Percentiles rank a stretch among this genome's conserved stretches.
Evolutionary conservation across 495 filamentous ascomycete genomes (phyloP).

Genomic region (Podospora comata): DNA sequence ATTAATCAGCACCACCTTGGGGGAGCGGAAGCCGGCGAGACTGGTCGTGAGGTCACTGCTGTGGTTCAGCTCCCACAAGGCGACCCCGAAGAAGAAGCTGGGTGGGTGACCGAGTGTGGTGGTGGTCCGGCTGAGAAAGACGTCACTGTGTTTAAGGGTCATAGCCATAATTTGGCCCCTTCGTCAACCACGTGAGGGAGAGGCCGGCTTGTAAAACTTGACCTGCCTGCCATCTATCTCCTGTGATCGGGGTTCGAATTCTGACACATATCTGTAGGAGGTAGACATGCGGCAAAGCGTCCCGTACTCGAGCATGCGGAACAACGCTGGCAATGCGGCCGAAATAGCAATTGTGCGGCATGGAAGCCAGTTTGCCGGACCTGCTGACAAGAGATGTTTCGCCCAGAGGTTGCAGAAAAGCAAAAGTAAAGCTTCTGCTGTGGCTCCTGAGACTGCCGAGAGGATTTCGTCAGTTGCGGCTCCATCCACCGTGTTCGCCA

Average conservation of each 20-base stretch:
- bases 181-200: too few relatives aligned
- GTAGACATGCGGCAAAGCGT: slow-evolving; percentile 9
- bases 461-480: slow-evolving; percentile 7
- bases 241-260: background rate
- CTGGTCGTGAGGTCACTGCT: background rate
- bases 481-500: background rate
- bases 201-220: too few relatives aligned
- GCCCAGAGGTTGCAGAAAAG: background rate
- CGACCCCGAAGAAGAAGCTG: background rate
- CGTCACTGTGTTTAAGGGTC: background rate
- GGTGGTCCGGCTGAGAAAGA: slow-evolving; percentile 3
- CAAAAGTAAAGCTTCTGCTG: background rate
- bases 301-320: background rate
- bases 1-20: background rate
- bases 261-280: background rate
- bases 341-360: slow-evolving; percentile 3
- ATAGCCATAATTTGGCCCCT: background rate
- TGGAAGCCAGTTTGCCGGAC: slow-evolving; percentile 2
- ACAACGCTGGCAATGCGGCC: slow-evolving; percentile 8
- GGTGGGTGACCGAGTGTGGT: background rate
- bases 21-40: slow-evolving; percentile 11
- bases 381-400: background rate
- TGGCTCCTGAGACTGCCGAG: background rate
- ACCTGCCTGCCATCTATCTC: background rate
- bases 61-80: background rate